A percentile compares a stretch with the other conserved stretches of the same genome.
Conservation (phyloP, 2,329 filamentous ascomycete genomes). For the Botryotinia convoluta region DNA sequence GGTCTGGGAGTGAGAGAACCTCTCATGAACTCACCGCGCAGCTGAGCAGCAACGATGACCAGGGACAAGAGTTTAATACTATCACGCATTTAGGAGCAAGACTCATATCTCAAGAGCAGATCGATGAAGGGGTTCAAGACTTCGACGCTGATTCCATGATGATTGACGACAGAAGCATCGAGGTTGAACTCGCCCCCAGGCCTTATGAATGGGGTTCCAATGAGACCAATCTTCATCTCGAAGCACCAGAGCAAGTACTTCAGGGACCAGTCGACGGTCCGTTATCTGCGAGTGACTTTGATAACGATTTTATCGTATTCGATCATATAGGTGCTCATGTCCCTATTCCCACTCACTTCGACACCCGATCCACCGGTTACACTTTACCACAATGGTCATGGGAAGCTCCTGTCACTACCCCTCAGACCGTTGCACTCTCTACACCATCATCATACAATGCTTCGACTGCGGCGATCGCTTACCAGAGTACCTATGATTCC, state of each 20-base stretch:
- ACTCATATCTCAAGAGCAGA: not conserved
- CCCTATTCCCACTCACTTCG: too few species aligned
- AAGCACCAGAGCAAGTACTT: not conserved
- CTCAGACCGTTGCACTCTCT: not conserved
- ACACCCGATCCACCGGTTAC: not conserved
- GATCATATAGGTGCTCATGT: not conserved
- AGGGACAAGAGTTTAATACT: not conserved
- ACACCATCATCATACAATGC: not conserved
- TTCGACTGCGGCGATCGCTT: too few species aligned
- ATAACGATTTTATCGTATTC: not conserved
- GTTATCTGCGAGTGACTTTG: not conserved
- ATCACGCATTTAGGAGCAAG: not conserved
- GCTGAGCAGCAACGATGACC: not conserved
- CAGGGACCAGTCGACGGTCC: not conserved
- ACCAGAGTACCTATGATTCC: not conserved
- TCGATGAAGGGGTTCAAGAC: not conserved
- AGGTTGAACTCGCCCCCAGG: not conserved
- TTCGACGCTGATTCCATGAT: not conserved
- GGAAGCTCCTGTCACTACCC: not conserved
- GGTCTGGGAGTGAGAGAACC: not conserved
- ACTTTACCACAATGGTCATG: not conserved
- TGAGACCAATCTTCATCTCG: not conserved
- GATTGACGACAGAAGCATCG: not conserved
- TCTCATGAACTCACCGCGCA: not conserved
- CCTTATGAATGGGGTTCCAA: not conserved